Conservation (phyloP, 345 rosid species). For the Salix purpurea region DNA sequence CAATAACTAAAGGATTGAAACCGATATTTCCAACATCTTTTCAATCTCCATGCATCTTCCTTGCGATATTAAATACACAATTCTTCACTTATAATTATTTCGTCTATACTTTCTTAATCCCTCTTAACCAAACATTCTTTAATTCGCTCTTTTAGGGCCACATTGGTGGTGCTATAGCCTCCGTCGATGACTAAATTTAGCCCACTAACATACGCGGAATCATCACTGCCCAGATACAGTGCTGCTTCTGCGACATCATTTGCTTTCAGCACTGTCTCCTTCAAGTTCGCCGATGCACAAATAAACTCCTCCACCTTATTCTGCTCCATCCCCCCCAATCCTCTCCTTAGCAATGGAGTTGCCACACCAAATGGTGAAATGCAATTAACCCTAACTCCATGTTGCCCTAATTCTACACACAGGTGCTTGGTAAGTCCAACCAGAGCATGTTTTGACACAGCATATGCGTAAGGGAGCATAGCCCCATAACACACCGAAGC, state of each 20-base stretch:
- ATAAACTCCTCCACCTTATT: neutral
- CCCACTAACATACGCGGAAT: slow-evolving; percentile 19
- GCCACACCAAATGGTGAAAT: slow-evolving; percentile 9
- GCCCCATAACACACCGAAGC: neutral
- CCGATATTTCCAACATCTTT: too few species aligned
- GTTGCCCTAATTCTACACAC: slow-evolving; percentile 15
- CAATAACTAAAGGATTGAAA: too few species aligned
- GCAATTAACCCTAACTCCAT: slow-evolving; percentile 24
- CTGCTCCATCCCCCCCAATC: neutral
- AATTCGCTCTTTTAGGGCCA: neutral
- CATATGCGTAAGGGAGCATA: neutral
- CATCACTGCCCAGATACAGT: slow-evolving; percentile 15
- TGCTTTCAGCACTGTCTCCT: neutral
- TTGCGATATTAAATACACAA: too few species aligned
- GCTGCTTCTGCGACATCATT: slow-evolving; percentile 28
- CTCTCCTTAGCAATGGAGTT: neutral
- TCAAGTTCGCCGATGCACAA: slow-evolving; percentile 1
- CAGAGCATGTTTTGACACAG: slow-evolving; percentile 20
- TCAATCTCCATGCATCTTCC: too few species aligned
- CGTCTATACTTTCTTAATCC: too few species aligned
- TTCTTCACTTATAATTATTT: too few species aligned
- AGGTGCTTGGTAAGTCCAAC: slow-evolving; percentile 17
- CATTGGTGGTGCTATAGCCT: neutral
- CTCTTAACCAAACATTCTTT: too few species aligned
- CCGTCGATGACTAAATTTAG: slow-evolving; percentile 17